These are phyloP conservation scores for Sarcodon aspratus DNA, from an alignment of 768 basidiomycete species.

Conservation along the genomic window DNA sequence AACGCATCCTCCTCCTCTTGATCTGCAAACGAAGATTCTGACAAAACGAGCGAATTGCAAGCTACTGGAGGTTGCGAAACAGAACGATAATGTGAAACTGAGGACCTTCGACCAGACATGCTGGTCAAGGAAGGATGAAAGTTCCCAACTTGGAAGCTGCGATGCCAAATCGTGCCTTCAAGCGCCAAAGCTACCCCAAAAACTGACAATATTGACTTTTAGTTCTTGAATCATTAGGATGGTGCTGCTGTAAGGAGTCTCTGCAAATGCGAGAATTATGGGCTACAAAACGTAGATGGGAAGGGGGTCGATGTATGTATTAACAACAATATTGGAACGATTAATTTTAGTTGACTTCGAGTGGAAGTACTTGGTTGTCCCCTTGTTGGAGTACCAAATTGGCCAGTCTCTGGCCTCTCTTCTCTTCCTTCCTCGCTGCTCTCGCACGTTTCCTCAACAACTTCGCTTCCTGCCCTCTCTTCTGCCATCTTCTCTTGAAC, in stretches of 20 bases:
- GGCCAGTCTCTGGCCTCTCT: conserved; percentile 16
- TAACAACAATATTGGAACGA: neutral
- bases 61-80: conserved; percentile 28
- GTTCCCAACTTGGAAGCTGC: too few relatives aligned
- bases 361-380: conserved; percentile 20
- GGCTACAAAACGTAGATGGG: too few relatives aligned
- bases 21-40: conserved; percentile 7
- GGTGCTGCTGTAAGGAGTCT: too few relatives aligned
- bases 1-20: conserved; percentile 5
- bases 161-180: too few relatives aligned
- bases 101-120: too few relatives aligned
- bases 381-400: conserved; percentile 16
- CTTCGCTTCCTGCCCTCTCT: conserved; percentile 19
- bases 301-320: neutral
- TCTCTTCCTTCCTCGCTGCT: conserved; percentile 17
- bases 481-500: conserved; percentile 45
- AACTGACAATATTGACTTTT: too few relatives aligned
- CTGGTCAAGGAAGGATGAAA: too few relatives aligned
- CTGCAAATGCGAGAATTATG: too few relatives aligned
- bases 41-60: conserved; percentile 15
- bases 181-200: too few relatives aligned
- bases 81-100: conserved; percentile 22
- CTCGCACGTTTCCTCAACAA: conserved; percentile 12
- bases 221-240: too few relatives aligned
- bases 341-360: neutral